phyloP scores from a whole-genome alignment of 352 stramenopile species.

The Phytophthora fragariaefolia region DNA sequence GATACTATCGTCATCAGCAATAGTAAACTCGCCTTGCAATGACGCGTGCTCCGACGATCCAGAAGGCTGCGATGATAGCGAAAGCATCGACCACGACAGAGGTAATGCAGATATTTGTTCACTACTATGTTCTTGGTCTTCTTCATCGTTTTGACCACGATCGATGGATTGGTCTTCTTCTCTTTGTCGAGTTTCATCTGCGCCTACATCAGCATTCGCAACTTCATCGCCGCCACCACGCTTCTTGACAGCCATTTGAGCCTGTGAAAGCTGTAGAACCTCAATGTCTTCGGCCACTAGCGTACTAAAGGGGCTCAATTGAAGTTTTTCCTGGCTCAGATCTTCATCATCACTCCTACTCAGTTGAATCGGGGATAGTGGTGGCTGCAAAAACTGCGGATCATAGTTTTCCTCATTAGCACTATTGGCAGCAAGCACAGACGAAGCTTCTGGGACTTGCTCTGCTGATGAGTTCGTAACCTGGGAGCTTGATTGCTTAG shows the following conservation, averaged over 20 bases:
- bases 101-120: conserved; percentile 51
- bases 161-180: conserved; percentile 19
- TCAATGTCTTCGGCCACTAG: conserved; percentile 34
- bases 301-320: conserved; percentile 34
- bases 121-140: conserved; percentile 38
- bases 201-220: no score
- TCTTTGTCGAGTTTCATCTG: conserved; percentile 4
- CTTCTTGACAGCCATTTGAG: conserved; percentile 22
- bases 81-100: conserved; percentile 70
- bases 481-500: conserved; percentile 27
- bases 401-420: conserved; percentile 4
- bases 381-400: background rate
- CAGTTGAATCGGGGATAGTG: conserved; percentile 14
- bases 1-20: conserved; percentile 26
- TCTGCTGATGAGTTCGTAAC: background rate
- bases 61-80: conserved; percentile 54
- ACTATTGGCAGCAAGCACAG: background rate
- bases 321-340: conserved; percentile 2
- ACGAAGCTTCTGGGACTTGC: background rate
- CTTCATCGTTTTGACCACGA: conserved; percentile 16
- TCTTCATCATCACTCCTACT: conserved; percentile 17
- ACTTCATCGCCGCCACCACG: conserved; percentile 1
- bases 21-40: conserved; percentile 32
- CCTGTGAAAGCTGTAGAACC: conserved; percentile 26
- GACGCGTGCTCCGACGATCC: conserved; percentile 36